phyloP scores from a whole-genome alignment of 768 basidiomycete genomes.

The Myochromella boudieri region DNA sequence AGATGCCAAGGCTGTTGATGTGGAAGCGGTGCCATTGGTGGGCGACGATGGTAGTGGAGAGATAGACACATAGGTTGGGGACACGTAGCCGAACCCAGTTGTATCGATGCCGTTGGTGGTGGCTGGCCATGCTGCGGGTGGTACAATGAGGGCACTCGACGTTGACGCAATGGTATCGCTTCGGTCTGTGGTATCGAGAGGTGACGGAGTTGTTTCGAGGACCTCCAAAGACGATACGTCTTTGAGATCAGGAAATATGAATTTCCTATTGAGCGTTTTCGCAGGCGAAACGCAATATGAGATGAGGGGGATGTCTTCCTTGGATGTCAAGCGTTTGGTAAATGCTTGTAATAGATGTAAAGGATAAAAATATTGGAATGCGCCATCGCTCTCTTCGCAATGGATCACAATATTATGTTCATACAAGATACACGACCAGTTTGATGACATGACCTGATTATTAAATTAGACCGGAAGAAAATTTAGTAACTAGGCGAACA shows the following conservation, averaged over 20 bases:
- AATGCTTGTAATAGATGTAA: constrained; percentile 38
- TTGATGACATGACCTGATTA: constrained; percentile 60
- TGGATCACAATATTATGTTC: constrained; percentile 70
- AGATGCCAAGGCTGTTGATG: constrained; percentile 9
- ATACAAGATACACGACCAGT: constrained; percentile 76
- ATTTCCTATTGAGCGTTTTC: constrained; percentile 49
- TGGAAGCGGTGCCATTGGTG: not conserved
- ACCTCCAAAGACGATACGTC: not conserved
- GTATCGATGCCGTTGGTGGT: not conserved
- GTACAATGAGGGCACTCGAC: not conserved
- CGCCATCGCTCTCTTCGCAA: constrained; percentile 65
- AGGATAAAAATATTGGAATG: constrained; percentile 72
- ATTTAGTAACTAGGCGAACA: constrained; percentile 14
- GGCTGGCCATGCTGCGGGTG: not conserved
- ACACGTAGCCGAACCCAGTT: not conserved
- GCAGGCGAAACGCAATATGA: constrained; percentile 40
- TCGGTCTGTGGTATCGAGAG: not conserved
- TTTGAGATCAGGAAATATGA: constrained; percentile 42
- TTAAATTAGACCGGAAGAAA: not conserved
- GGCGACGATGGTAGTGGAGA: not conserved
- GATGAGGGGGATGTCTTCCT: constrained; percentile 38
- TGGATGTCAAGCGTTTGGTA: constrained; percentile 23
- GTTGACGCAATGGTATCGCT: not conserved
- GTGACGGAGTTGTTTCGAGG: not conserved
- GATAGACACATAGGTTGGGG: not conserved